Evolutionary conservation across 345 rosid genomes (phyloP).

Genomic region (Syzygium grande): DNA sequence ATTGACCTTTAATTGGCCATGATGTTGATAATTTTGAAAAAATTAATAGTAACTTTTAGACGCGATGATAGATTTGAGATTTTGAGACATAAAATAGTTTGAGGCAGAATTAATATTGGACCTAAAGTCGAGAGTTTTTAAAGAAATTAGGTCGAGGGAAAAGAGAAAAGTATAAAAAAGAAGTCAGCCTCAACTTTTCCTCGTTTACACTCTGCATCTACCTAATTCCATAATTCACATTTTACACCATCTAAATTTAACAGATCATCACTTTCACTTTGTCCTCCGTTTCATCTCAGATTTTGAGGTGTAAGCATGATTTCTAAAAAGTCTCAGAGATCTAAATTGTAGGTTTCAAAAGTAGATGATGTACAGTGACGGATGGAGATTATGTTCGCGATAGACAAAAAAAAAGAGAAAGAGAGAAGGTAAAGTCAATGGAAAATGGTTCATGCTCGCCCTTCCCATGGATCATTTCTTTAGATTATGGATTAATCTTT

Average conservation of each 20-base stretch:
- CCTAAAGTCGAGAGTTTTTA: too few species aligned
- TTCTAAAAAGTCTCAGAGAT: not conserved
- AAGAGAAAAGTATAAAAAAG: not conserved
- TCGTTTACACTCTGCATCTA: not conserved
- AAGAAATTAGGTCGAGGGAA: not conserved
- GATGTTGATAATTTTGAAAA: not conserved
- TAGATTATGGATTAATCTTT: not conserved
- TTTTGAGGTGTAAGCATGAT: not conserved
- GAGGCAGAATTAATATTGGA: not conserved
- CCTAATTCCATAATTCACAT: too few species aligned
- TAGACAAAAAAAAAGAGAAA: not conserved
- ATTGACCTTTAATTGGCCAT: not conserved
- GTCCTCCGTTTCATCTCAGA: not conserved
- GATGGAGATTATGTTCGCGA: not conserved
- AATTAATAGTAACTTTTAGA: not conserved
- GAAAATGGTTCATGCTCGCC: not conserved
- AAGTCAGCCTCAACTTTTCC: not conserved
- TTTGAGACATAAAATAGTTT: not conserved
- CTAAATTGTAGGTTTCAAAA: not conserved
- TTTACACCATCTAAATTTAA: not conserved
- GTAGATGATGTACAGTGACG: not conserved
- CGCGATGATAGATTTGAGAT: rapidly evolving
- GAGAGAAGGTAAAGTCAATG: not conserved
- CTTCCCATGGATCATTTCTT: not conserved
- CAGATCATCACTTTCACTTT: not conserved